Evolutionary conservation across 164 flowering plant genomes (phyloP).

Genomic region (Vitis cinerea): DNA sequence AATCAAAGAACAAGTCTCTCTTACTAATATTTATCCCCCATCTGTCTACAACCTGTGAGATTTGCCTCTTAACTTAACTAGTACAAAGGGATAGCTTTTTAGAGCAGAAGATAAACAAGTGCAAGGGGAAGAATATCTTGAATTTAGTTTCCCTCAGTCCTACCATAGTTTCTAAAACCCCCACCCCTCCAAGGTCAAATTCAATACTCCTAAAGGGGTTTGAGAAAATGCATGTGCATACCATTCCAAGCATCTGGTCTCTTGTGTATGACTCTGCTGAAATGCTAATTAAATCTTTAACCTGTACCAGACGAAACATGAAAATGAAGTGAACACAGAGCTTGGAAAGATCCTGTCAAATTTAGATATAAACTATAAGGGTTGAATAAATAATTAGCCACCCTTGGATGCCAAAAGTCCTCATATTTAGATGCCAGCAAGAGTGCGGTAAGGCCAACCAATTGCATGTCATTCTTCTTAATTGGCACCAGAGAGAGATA

Average conservation of each 20-base stretch:
- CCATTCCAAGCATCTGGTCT: conserved; percentile 80
- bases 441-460: conserved; percentile 89
- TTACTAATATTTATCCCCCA: too few species aligned
- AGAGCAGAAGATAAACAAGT: too few species aligned
- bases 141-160: too few species aligned
- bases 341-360: neutral
- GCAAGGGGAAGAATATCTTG: too few species aligned
- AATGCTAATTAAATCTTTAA: conserved; percentile 74
- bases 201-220: neutral
- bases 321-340: conserved; percentile 7
- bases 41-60: too few species aligned
- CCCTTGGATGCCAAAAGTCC: conserved; percentile 96
- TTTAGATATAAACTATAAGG: neutral
- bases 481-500: conserved; percentile 63
- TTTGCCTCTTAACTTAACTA: too few species aligned
- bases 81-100: too few species aligned
- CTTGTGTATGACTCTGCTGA: conserved; percentile 73
- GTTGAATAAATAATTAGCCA: conserved; percentile 11
- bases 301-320: conserved; percentile 31
- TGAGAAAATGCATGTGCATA: conserved; percentile 21
- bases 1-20: too few species aligned
- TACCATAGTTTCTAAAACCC: too few species aligned
- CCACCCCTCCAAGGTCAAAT: too few species aligned
- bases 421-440: conserved; percentile 90
- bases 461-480: conserved; percentile 71